A percentile compares a stretch with the other conserved stretches of the same genome.
These are phyloP conservation scores for Suhomyces anneliseae DNA, from an alignment of 1,139 yeast genomes.

Conservation along the genomic window DNA sequence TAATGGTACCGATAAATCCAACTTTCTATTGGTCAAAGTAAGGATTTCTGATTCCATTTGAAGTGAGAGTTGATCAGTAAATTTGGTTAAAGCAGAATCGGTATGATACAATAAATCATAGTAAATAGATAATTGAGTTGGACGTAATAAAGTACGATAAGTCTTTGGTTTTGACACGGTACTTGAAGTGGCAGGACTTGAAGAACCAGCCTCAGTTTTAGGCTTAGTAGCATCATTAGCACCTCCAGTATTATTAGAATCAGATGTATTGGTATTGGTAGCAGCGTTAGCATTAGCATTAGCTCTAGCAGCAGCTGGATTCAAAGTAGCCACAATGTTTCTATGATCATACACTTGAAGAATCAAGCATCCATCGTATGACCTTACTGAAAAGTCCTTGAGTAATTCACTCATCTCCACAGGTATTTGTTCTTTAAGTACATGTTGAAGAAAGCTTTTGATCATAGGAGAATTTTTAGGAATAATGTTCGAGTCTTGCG, in stretches of 20 bases:
- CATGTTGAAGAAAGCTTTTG: conserved; percentile 74
- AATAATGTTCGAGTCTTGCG: conserved; percentile 69
- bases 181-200: conserved; percentile 5
- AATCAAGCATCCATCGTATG: conserved; percentile 88
- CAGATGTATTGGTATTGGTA: conserved; percentile 1
- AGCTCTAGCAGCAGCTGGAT: conserved; percentile 2
- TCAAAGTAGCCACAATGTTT: conserved; percentile 27
- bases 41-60: conserved; percentile 84
- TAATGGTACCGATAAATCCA: conserved; percentile 70
- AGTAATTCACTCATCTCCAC: conserved; percentile 86
- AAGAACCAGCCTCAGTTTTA: conserved; percentile 4
- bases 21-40: conserved; percentile 71
- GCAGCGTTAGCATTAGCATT: neutral
- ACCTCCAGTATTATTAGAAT: neutral
- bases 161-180: conserved; percentile 54
- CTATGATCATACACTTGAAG: conserved; percentile 80
- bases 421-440: conserved; percentile 81
- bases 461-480: conserved; percentile 82
- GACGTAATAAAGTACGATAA: conserved; percentile 73
- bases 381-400: conserved; percentile 77
- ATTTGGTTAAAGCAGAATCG: conserved; percentile 70
- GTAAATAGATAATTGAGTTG: conserved; percentile 78
- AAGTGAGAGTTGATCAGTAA: conserved; percentile 74
- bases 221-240: conserved; percentile 1
- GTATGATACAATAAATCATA: conserved; percentile 85